Evolutionary conservation across 495 filamentous ascomycete species (phyloP).

Genomic region (Chlorociboria aeruginascens): DNA sequence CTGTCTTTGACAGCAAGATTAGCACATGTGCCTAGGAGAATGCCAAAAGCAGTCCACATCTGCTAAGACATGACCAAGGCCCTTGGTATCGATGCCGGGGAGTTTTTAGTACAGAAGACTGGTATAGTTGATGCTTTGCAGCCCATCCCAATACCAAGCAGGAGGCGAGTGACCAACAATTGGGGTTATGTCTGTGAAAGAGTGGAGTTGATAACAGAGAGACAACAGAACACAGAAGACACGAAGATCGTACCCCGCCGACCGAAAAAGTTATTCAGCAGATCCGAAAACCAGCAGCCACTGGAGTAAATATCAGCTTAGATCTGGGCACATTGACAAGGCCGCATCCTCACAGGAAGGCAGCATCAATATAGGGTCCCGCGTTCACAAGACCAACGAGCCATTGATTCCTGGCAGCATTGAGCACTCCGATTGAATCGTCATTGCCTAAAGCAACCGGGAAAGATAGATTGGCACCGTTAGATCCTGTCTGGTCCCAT

Average conservation of each 20-base stretch:
- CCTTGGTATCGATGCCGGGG: constrained; percentile 61
- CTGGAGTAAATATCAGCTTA: constrained; percentile 21
- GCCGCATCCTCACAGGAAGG: constrained; percentile 22
- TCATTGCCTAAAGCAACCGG: constrained; percentile 16
- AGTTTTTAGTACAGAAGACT: constrained; percentile 71
- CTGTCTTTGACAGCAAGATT: constrained; percentile 52
- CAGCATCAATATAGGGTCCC: not conserved
- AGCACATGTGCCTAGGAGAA: constrained; percentile 57
- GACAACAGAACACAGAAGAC: constrained; percentile 27
- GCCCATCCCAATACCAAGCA: constrained; percentile 68
- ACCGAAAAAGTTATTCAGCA: constrained; percentile 54
- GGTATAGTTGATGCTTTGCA: constrained; percentile 50
- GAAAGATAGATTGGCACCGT: constrained; percentile 11
- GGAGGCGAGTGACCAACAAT: constrained; percentile 47
- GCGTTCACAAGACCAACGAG: constrained; percentile 34
- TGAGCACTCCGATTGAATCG: constrained; percentile 8
- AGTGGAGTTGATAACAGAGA: constrained; percentile 48
- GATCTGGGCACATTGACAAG: constrained; percentile 39
- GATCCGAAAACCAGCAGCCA: constrained; percentile 61
- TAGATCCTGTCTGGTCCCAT: constrained; percentile 35
- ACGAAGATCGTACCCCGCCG: constrained; percentile 58
- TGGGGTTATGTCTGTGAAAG: constrained; percentile 50
- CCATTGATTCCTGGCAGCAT: constrained; percentile 19
- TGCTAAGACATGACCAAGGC: constrained; percentile 80
- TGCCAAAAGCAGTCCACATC: constrained; percentile 61